Conservation (phyloP, 805 yeast species). For the Barnettozyma sp. region DNA sequence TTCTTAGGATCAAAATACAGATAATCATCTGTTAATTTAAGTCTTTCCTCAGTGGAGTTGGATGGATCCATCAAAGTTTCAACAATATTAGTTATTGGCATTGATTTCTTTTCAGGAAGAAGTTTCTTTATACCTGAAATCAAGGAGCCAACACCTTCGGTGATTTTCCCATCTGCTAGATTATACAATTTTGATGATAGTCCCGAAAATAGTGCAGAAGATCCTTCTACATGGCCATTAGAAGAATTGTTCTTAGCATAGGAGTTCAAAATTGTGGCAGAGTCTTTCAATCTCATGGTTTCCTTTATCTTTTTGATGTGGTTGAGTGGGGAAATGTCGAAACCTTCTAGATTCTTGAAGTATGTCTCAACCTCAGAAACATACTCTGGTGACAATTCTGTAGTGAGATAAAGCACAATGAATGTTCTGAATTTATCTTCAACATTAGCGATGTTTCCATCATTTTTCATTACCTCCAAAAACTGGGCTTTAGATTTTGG, state of each 20-base stretch:
- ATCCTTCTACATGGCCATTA: conserved; percentile 21
- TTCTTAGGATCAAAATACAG: conserved; percentile 81
- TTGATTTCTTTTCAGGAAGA: conserved; percentile 78
- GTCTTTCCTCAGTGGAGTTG: conserved; percentile 52
- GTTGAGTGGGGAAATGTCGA: conserved; percentile 49
- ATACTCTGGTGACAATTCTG: conserved; percentile 45
- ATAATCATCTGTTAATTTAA: conserved; percentile 80
- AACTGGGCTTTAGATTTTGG: conserved; percentile 48
- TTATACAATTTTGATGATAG: conserved; percentile 73
- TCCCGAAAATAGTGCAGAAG: conserved; percentile 61
- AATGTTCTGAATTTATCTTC: conserved; percentile 88
- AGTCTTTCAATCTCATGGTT: conserved; percentile 46
- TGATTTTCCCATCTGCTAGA: conserved; percentile 70
- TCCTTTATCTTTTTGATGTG: conserved; percentile 82
- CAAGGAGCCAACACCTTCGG: conserved; percentile 85
- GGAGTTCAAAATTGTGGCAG: conserved; percentile 31
- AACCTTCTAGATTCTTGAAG: conserved; percentile 46
- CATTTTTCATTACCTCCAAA: conserved; percentile 47
- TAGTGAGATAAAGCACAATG: conserved; percentile 60
- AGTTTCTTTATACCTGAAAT: conserved; percentile 83
- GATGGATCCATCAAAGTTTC: conserved; percentile 87
- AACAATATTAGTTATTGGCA: conserved; percentile 85
- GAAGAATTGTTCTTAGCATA: conserved; percentile 24
- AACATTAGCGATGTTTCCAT: conserved; percentile 48
- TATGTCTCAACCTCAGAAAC: conserved; percentile 55